Base-by-base conservation (phyloP, 176 grass and related monocot genomes). In the Oryza longistaminata region DNA sequence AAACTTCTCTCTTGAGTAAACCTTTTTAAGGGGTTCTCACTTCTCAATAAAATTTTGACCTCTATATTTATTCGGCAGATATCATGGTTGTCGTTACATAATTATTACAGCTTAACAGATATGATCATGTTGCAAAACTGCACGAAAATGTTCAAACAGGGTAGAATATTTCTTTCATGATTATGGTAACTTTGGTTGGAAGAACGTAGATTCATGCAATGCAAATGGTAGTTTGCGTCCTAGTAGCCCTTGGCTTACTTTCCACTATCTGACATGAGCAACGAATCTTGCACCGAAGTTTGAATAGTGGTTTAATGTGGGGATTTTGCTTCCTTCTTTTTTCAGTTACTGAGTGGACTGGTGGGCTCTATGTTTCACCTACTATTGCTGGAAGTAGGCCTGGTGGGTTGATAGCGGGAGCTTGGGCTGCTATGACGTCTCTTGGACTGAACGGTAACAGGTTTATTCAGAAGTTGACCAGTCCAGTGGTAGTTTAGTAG, bases 371-470 rank as follows among this genome's bases (percentile, higher is more conserved):
- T 83, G 71, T 99, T 48, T 99, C 96, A 76, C 93, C 96, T 80
- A 94, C 96, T 29, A 99, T 96, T 12, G 93, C 93, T 91, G 96
- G 96, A 87, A 96, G 96, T 67, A 93, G 96, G 79, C 89, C 96
- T 58, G 96, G 96, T 62, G 93, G 93, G 77, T 82, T 96, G 75
- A 94, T 99, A 37, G 96, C 93, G 0, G 96, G 96, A 81, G 96
- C 96, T 75, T 99, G 96, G 96, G 91, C 93, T 82, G 83, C 96
- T 87, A 99, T 99, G 96, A 91, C 91, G 93, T 93, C 96, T 65
- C 75, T 96, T 14, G 93, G 96, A 73, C 74, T 96, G 62, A 94
- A 89, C 78, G 93, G 96, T 99, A 90, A 92, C 14, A 17, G 50
- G 22, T 27, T 82, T 77, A 44, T 82, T 90, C 33, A 68, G 14